phyloP scores from a whole-genome alignment of 495 filamentous ascomycete genomes.

The Schizothecium vesticola region DNA sequence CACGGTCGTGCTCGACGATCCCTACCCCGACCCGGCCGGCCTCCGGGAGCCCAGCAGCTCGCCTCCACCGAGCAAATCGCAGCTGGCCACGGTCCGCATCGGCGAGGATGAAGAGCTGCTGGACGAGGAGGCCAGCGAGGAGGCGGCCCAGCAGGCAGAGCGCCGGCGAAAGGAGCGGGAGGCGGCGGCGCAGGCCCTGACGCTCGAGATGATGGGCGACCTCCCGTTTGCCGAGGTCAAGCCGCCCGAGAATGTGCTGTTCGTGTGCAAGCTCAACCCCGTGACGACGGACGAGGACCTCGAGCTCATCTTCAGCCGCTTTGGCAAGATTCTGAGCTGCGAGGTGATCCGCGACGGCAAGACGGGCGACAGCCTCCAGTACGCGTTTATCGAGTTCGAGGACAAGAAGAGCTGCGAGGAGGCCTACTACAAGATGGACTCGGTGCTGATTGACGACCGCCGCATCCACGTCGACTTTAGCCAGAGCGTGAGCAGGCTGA shows the following conservation, averaged over 20 bases:
- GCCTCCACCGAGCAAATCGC: constrained; percentile 75
- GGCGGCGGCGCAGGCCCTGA: constrained; percentile 88
- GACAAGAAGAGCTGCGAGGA: constrained; percentile 88
- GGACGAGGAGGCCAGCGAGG: constrained; percentile 56
- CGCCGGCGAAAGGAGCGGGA: constrained; percentile 80
- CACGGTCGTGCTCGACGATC: constrained; percentile 84
- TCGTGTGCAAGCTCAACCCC: constrained; percentile 97
- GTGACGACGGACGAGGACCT: constrained; percentile 94
- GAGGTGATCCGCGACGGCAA: constrained; percentile 94
- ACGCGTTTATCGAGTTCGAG: constrained; percentile 96
- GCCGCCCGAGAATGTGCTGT: constrained; percentile 93
- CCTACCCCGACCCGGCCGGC: constrained; percentile 71
- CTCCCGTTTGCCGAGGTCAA: constrained; percentile 97
- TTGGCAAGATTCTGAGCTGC: constrained; percentile 90
- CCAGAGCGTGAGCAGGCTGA: constrained; percentile 86
- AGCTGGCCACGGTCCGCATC: constrained; percentile 86
- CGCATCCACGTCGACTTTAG: constrained; percentile 98
- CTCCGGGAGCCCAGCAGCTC: constrained; percentile 70
- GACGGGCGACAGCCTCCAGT: constrained; percentile 92
- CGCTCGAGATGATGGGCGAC: constrained; percentile 96
- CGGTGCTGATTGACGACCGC: constrained; percentile 92
- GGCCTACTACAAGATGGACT: constrained; percentile 98
- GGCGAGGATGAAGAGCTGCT: constrained; percentile 79
- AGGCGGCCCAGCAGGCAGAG: constrained; percentile 73
- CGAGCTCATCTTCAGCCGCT: constrained; percentile 92